These are phyloP conservation scores for Punica granatum DNA, from an alignment of 345 rosid genomes.

Conservation along the genomic window DNA sequence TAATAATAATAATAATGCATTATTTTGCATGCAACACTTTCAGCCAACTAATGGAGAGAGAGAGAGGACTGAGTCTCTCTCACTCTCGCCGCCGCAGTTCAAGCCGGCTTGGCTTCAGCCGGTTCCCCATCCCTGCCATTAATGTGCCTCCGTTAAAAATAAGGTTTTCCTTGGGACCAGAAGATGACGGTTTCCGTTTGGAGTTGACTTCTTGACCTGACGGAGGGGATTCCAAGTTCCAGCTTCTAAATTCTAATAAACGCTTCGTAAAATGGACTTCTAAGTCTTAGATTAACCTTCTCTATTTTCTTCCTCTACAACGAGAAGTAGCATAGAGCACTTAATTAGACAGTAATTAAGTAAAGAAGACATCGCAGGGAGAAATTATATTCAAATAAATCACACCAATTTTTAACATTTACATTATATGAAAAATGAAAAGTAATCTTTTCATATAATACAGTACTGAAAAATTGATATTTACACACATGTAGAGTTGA, in stretches of 20 bases:
- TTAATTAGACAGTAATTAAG: too few species aligned
- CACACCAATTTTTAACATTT: too few species aligned
- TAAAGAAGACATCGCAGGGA: not conserved
- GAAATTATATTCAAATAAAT: too few species aligned
- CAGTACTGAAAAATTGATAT: too few species aligned
- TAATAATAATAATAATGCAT: not conserved
- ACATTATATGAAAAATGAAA: too few species aligned
- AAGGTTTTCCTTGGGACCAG: not conserved
- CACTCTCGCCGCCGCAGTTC: not conserved
- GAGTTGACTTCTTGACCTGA: not conserved
- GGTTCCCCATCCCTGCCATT: not conserved
- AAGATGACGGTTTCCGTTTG: conserved; percentile 2
- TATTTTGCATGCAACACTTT: not conserved
- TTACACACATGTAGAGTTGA: too few species aligned
- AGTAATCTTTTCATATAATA: too few species aligned
- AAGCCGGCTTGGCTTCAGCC: not conserved
- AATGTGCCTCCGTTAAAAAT: not conserved
- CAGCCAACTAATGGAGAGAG: conserved; percentile 1
- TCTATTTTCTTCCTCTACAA: too few species aligned
- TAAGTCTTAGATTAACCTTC: too few species aligned
- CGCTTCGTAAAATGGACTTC: too few species aligned
- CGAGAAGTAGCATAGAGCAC: not conserved
- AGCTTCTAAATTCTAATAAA: not conserved
- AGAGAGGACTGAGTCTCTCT: not conserved
- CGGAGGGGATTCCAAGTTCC: too few species aligned